Conservation (phyloP, 169 alveolate genomes). For the Cyclospora cayetanensis region DNA sequence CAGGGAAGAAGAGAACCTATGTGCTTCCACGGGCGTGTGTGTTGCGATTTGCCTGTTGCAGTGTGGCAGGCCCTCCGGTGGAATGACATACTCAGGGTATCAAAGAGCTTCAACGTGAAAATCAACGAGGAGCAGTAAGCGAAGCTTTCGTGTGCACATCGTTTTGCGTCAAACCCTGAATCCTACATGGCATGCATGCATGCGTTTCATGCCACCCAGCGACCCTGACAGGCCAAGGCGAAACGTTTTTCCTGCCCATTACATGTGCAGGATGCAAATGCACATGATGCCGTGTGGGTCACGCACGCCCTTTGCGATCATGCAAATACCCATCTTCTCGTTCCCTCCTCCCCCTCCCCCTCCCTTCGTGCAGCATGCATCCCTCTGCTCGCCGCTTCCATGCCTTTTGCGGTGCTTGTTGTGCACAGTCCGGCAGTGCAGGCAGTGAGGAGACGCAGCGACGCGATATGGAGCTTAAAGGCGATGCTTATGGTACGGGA, state of each 20-base stretch:
- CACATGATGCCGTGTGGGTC: too few relatives aligned
- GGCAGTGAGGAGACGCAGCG: slow-evolving; percentile 54
- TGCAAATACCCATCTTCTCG: too few relatives aligned
- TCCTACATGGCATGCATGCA: neutral
- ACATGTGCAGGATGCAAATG: too few relatives aligned
- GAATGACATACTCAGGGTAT: slow-evolving; percentile 65
- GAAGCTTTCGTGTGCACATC: neutral
- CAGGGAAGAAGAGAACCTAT: neutral
- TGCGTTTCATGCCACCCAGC: neutral
- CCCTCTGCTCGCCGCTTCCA: neutral
- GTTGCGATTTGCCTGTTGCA: neutral
- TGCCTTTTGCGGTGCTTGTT: neutral
- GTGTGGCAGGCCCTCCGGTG: slow-evolving; percentile 72
- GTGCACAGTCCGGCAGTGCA: slow-evolving; percentile 44
- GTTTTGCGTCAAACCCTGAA: too few relatives aligned
- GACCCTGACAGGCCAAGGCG: neutral
- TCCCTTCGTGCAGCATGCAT: too few relatives aligned
- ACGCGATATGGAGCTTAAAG: slow-evolving; percentile 47
- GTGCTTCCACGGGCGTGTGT: neutral
- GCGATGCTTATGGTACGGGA: slow-evolving; percentile 55
- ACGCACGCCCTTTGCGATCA: too few relatives aligned
- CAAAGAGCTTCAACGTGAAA: slow-evolving; percentile 53
- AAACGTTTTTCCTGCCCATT: too few relatives aligned
- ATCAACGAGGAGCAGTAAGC: slow-evolving; percentile 66
- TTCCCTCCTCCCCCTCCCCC: too few relatives aligned